Evolutionary conservation across 2,329 filamentous ascomycete genomes (phyloP).

Genomic region (Exophiala sp.): DNA sequence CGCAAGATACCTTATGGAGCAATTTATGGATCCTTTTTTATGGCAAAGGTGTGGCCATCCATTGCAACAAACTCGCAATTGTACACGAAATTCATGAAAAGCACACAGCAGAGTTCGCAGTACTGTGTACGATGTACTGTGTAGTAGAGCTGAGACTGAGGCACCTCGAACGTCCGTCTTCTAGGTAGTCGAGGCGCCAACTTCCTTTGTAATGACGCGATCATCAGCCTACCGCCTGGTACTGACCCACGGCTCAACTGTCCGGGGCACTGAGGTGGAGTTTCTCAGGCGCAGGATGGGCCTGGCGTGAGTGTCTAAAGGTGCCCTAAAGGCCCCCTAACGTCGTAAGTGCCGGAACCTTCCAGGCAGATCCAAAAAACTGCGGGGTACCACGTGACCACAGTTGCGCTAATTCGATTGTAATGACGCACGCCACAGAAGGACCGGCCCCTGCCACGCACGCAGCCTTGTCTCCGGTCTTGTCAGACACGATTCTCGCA

Average conservation of each 20-base stretch:
- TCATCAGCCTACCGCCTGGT: neutral
- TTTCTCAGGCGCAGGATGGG: no score
- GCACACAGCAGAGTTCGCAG: no score
- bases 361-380: neutral
- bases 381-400: neutral
- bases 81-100: neutral
- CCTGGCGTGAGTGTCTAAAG: neutral
- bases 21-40: neutral
- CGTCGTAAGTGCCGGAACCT: neutral
- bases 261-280: no score
- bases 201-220: conserved; percentile 1
- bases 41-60: neutral
- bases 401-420: neutral
- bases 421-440: neutral
- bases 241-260: neutral
- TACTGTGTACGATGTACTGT: no score
- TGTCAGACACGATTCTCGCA: no score
- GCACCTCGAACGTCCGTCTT: no score
- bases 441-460: neutral
- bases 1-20: neutral
- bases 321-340: neutral
- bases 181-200: no score
- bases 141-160: no score
- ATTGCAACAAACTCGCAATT: neutral
- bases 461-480: neutral